Evolutionary conservation across 1,284 basidiomycete genomes (phyloP).

Genomic region (Leccinum olivaceoglutinosum): DNA sequence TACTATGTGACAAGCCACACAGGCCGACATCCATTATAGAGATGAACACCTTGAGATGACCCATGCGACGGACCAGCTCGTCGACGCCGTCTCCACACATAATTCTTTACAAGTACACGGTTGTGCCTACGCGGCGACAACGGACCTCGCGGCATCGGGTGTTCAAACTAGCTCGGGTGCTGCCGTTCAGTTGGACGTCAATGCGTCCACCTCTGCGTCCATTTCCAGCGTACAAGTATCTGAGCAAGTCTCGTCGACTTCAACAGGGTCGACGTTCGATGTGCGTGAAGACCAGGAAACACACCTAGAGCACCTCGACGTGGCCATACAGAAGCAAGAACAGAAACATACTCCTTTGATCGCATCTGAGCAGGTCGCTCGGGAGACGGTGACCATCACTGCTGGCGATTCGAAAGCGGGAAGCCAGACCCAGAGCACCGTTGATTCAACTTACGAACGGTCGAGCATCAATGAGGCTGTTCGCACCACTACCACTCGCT

Average conservation of each 20-base stretch:
- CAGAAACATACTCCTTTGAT: neutral
- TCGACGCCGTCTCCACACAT: neutral
- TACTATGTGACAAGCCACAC: neutral
- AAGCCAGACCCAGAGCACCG: neutral
- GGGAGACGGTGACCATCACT: neutral
- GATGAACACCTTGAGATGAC: neutral
- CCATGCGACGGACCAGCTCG: neutral
- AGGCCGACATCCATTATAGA: neutral
- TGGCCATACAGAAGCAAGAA: neutral
- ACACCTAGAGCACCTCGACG: neutral
- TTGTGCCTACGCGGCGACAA: neutral
- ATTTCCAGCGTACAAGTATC: neutral
- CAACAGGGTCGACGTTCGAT: neutral
- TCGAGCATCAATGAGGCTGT: neutral
- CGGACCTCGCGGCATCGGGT: neutral
- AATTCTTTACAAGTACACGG: neutral
- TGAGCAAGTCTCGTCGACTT: neutral
- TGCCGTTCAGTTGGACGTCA: neutral
- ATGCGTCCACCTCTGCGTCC: neutral
- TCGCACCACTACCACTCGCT: neutral
- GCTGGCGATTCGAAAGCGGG: neutral
- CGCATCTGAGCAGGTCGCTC: neutral
- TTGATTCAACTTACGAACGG: neutral
- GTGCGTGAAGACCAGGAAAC: neutral
- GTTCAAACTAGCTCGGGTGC: neutral